These are phyloP conservation scores for Blastocystis sp. DNA, from an alignment of 352 stramenopile species.

Conservation along the genomic window DNA sequence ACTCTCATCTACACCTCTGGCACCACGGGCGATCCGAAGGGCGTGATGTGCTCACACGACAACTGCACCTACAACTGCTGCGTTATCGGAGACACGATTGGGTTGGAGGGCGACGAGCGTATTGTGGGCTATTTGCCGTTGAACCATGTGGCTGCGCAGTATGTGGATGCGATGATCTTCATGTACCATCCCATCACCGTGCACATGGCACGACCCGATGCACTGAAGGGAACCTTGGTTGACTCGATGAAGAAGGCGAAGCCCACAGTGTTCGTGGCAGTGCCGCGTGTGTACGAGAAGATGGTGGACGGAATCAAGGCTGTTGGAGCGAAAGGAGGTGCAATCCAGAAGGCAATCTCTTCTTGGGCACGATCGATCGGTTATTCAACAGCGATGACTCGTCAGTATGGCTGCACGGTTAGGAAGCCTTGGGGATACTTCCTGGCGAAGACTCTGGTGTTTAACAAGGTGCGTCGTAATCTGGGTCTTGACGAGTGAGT, in stretches of 20 bases:
- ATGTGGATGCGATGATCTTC: conserved; percentile 67
- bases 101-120: conserved; percentile 63
- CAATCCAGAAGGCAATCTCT: conserved; percentile 82
- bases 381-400: conserved; percentile 65
- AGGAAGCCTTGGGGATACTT: conserved; percentile 78
- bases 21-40: conserved; percentile 76
- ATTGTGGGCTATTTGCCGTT: conserved; percentile 66
- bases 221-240: conserved; percentile 71
- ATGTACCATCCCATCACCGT: conserved; percentile 66
- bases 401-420: conserved; percentile 77
- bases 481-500: conserved; percentile 59
- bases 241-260: conserved; percentile 70
- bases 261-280: conserved; percentile 76
- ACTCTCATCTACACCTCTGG: conserved; percentile 77
- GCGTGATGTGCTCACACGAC: conserved; percentile 74
- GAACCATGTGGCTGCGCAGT: conserved; percentile 69
- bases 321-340: conserved; percentile 69
- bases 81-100: conserved; percentile 37
- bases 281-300: conserved; percentile 76
- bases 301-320: conserved; percentile 68
- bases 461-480: conserved; percentile 64
- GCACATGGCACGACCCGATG: conserved; percentile 75
- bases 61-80: conserved; percentile 63
- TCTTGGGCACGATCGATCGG: conserved; percentile 76
- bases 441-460: conserved; percentile 76